Evolutionary conservation across 2,329 filamentous ascomycete genomes (phyloP), one percentile per base, ranked within the genome.

Genomic region (Trichoderma koningiopsis): DNA sequence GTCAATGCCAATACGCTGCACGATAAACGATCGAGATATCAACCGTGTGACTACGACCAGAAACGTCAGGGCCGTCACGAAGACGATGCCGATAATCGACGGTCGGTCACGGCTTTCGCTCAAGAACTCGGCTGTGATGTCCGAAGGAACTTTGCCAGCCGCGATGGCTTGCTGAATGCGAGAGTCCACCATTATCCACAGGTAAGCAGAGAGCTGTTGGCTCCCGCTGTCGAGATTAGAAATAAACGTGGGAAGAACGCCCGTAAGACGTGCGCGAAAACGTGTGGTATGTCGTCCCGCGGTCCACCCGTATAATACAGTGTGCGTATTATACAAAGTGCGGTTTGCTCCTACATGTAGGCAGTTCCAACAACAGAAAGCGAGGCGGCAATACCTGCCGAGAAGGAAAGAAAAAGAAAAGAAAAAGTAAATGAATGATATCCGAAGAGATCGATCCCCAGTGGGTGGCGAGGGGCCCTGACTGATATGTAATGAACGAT

Each of bases 71-170:
- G 73, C 74, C 1, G 77, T 75, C 35, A 83, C 76, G 61, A 81
- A 73, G 22, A 81, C 75, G 40, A 82, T 82, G 1, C 79, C 81
- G 5, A 76, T 75, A 71, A 83, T 79, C 6, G 82, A 77, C 0
- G 79, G 71, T 8, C 72, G 70, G 62, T 83, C 81, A 35, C 75
- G 78, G 62, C 74, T 77, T 72, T 83, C 73, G 67, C 77, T 75
- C 53, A 83, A 76, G 61, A 78, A 80, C 0, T 71, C 77, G 16
- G 75, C 74, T 1, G 78, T 78, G 61, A 82, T 73, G 22, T 67
- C 75, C 0, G 77, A 70, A 2, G 81, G 80, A 19, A 83, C 77
- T 10, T 74, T 74, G 37, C 80, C 81, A 47, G 75, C 76, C 19
- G 76, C 77, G 58, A 81, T 76, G 52, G 80, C 80, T 65, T 76